Evolutionary conservation across 441 rosid genomes (phyloP).

Genomic region (Corymbia calophylla): DNA sequence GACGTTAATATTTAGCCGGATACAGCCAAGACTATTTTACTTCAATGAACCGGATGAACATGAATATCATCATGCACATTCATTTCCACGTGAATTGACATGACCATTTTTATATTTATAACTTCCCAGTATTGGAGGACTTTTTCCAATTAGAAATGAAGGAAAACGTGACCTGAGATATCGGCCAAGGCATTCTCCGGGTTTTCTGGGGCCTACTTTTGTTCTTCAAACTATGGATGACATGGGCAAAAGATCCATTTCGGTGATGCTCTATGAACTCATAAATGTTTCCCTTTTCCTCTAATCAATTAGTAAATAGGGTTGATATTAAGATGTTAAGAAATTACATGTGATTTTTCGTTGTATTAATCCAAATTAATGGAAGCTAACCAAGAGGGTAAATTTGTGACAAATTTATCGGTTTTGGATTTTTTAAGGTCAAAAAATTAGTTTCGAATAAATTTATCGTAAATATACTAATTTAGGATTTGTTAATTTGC

Average conservation of each 20-base stretch:
- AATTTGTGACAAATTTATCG: no score
- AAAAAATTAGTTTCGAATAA: no score
- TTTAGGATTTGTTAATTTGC: no score
- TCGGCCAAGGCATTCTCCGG: neutral
- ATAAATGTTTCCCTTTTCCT: neutral
- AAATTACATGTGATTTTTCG: no score
- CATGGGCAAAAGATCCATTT: neutral
- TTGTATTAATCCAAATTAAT: no score
- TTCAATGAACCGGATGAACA: fast-evolving
- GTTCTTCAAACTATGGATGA: neutral
- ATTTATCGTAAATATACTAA: no score
- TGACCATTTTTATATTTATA: neutral
- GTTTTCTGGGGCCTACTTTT: neutral
- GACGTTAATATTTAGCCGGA: neutral
- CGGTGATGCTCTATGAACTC: neutral
- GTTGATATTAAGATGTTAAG: no score
- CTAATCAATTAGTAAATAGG: no score
- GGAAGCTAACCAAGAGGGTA: no score
- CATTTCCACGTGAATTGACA: neutral
- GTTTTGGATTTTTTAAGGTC: no score
- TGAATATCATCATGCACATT: neutral
- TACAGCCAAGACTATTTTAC: no score
- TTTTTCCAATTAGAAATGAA: neutral
- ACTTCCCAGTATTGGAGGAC: fast-evolving
- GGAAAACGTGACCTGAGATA: neutral